phyloP scores from a whole-genome alignment of 2,329 filamentous ascomycete species.

The Trichoderma sp. region DNA sequence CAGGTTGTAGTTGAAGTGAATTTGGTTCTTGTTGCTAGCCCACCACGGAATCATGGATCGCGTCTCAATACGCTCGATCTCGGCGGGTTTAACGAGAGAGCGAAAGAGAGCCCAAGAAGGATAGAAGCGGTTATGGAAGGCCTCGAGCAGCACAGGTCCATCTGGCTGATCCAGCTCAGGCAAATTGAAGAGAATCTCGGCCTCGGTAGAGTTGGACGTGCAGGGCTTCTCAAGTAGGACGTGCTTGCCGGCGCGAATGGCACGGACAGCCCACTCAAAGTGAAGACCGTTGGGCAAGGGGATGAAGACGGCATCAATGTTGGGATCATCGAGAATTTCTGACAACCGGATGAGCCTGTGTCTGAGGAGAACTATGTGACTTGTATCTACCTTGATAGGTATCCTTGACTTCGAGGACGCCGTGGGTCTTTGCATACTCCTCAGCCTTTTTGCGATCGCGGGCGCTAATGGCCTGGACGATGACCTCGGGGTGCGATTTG shows the following conservation, averaged over 20 bases:
- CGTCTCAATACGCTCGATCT: slow-evolving; percentile 36
- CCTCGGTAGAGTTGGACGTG: slow-evolving; percentile 25
- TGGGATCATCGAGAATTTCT: slow-evolving; percentile 38
- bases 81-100: slow-evolving; percentile 36
- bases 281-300: slow-evolving; percentile 44
- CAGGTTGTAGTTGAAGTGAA: slow-evolving; percentile 43
- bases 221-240: slow-evolving; percentile 19
- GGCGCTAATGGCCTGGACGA: slow-evolving; percentile 52
- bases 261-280: slow-evolving; percentile 46
- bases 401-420: slow-evolving; percentile 48
- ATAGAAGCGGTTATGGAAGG: slow-evolving; percentile 51
- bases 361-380: neutral
- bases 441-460: slow-evolving; percentile 46
- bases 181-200: slow-evolving; percentile 42
- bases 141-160: slow-evolving; percentile 50
- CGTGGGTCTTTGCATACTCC: slow-evolving; percentile 49
- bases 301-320: slow-evolving; percentile 49
- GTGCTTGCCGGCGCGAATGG: slow-evolving; percentile 47
- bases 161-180: slow-evolving; percentile 32
- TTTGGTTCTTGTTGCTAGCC: slow-evolving; percentile 38
- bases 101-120: slow-evolving; percentile 46
- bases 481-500: slow-evolving; percentile 51
- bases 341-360: neutral
- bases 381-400: slow-evolving; percentile 42
- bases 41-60: slow-evolving; percentile 31